Conservation (phyloP, 2,329 filamentous ascomycete genomes). For the Akanthomyces lecanii region DNA sequence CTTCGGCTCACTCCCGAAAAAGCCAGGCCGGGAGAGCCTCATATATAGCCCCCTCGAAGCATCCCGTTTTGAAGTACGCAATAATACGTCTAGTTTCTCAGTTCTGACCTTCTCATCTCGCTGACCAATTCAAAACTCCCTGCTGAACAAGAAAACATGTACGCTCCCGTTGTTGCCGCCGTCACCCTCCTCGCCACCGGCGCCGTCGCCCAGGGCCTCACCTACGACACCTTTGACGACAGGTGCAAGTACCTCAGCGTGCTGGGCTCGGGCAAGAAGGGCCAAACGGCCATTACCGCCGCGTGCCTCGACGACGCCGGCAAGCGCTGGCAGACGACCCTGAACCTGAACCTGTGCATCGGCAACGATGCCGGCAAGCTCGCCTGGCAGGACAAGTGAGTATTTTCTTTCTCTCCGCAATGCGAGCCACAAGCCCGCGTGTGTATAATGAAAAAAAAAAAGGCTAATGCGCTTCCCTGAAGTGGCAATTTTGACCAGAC, state of each 20-base stretch:
- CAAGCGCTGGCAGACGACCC: slow-evolving; percentile 1
- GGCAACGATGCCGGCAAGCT: slow-evolving; percentile 9
- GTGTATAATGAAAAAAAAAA: no score
- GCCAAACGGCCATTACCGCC: not conserved
- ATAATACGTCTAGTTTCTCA: no score
- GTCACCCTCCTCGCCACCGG: not conserved
- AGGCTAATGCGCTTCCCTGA: not conserved
- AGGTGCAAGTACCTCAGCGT: not conserved
- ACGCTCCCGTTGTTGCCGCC: not conserved
- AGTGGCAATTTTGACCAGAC: slow-evolving; percentile 9
- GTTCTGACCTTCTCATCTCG: no score
- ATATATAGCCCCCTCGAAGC: not conserved
- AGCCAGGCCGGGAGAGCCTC: not conserved
- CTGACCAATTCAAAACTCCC: not conserved
- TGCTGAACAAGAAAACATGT: not conserved
- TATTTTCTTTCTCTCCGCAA: not conserved
- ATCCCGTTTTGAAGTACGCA: not conserved
- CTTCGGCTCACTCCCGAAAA: not conserved
- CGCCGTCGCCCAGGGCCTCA: not conserved
- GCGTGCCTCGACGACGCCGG: slow-evolving; percentile 1
- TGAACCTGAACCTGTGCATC: slow-evolving; percentile 11
- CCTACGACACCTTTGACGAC: not conserved
- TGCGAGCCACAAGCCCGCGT: not conserved
- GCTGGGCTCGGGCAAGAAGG: not conserved
- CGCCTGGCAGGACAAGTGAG: not conserved